These are phyloP conservation scores for Populus nigra DNA, from an alignment of 345 rosid species.

Conservation along the genomic window DNA sequence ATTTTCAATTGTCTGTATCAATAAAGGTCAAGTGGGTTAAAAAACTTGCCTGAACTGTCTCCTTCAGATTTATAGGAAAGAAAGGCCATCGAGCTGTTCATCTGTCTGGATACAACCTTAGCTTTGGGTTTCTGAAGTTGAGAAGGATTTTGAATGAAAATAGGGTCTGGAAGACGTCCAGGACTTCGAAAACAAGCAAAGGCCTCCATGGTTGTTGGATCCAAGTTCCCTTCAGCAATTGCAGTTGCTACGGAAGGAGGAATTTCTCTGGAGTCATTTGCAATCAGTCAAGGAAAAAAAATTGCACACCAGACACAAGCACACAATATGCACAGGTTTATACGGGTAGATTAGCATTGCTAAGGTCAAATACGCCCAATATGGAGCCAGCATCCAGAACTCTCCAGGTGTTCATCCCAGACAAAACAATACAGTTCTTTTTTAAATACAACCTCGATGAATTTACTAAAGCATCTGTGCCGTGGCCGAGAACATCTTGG, in stretches of 20 bases:
- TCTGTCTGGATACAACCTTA: conserved; percentile 10
- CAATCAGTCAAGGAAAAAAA: conserved; percentile 29
- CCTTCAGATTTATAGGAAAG: conserved; percentile 29
- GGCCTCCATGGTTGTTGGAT: conserved; percentile 70
- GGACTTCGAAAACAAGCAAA: conserved; percentile 41
- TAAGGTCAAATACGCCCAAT: neutral
- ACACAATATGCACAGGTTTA: neutral
- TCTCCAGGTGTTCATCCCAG: neutral
- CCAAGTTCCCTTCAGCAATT: conserved; percentile 69
- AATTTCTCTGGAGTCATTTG: conserved; percentile 49
- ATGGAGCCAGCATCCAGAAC: neutral
- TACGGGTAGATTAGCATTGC: neutral
- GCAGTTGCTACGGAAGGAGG: conserved; percentile 69
- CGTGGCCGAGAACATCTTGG: neutral
- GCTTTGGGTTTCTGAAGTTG: conserved; percentile 32
- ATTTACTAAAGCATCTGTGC: neutral
- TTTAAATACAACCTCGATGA: neutral
- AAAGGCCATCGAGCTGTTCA: conserved; percentile 28
- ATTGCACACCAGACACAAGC: neutral
- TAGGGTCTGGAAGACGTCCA: conserved; percentile 7
- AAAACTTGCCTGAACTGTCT: conserved; percentile 31
- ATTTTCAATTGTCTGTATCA: neutral
- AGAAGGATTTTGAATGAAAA: conserved; percentile 13
- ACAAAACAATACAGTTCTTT: neutral
- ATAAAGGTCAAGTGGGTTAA: neutral